Evolutionary conservation across 1,284 basidiomycete species (phyloP).

Genomic region (Fistulina hepatica): DNA sequence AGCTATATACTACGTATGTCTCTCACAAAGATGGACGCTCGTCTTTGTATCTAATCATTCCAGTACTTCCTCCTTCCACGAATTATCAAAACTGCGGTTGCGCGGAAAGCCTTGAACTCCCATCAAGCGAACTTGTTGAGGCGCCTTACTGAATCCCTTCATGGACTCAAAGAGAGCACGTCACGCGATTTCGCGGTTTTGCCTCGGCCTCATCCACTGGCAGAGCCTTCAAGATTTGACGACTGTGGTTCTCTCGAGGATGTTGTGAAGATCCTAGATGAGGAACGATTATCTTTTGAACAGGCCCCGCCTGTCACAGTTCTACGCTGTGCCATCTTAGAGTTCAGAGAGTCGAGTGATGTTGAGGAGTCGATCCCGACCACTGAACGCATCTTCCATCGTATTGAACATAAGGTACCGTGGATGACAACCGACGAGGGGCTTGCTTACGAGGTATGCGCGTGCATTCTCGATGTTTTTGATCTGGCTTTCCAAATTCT

Average conservation of each 20-base stretch:
- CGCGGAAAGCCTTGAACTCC: slow-evolving; percentile 44
- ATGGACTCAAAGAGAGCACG: slow-evolving; percentile 41
- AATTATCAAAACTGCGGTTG: slow-evolving; percentile 43
- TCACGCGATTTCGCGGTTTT: slow-evolving; percentile 41
- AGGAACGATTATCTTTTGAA: slow-evolving; percentile 22
- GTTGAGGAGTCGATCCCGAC: slow-evolving; percentile 28
- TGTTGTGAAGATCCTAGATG: slow-evolving; percentile 25
- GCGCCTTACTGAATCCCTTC: slow-evolving; percentile 41
- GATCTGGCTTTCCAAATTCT: slow-evolving; percentile 2
- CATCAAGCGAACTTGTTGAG: slow-evolving; percentile 48
- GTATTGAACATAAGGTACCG: slow-evolving; percentile 43
- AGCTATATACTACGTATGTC: slow-evolving; percentile 52
- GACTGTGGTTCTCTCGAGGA: slow-evolving; percentile 38
- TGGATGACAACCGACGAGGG: slow-evolving; percentile 46
- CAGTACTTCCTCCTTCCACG: slow-evolving; percentile 62
- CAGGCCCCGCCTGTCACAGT: slow-evolving; percentile 41
- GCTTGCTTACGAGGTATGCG: slow-evolving; percentile 38
- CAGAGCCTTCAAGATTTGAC: slow-evolving; percentile 37
- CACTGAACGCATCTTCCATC: slow-evolving; percentile 46
- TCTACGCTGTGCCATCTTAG: slow-evolving; percentile 49
- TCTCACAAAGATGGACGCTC: neutral
- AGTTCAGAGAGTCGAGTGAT: slow-evolving; percentile 32
- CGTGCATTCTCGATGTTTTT: slow-evolving; percentile 2
- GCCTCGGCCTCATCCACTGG: slow-evolving; percentile 38
- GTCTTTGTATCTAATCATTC: neutral